Percentiles rank a stretch among this genome's conserved stretches.
phyloP scores from a whole-genome alignment of 257 asterid species.

The Gynochthodes officinalis region DNA sequence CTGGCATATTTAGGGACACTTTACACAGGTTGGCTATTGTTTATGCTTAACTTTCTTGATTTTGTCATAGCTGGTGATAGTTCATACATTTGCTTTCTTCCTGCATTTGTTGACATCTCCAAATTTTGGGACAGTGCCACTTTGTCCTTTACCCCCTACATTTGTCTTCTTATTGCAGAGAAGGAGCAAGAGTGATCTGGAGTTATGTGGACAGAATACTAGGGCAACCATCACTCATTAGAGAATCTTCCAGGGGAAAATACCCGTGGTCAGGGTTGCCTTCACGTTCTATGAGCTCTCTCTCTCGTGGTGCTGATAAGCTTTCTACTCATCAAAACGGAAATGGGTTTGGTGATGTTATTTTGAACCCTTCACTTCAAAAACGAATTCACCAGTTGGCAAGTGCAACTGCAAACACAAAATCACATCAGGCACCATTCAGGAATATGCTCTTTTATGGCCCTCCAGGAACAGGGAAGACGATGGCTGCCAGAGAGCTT shows the following conservation, averaged over 20 bases:
- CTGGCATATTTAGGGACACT: neutral
- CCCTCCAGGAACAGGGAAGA: conserved; percentile 98
- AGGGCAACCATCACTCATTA: conserved; percentile 93
- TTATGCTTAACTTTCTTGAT: neutral
- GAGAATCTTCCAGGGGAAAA: conserved; percentile 94
- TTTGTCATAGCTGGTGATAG: neutral
- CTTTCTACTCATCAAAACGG: conserved; percentile 39
- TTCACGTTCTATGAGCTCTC: conserved; percentile 47
- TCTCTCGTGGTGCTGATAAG: conserved; percentile 43
- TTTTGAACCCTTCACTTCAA: conserved; percentile 81
- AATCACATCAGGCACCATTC: conserved; percentile 87
- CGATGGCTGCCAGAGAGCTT: conserved; percentile 98
- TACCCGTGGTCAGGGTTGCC: conserved; percentile 92
- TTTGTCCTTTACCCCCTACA: neutral
- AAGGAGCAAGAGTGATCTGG: conserved; percentile 95
- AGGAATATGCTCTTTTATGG: conserved; percentile 95
- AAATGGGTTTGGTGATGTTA: conserved; percentile 76
- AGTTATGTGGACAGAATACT: conserved; percentile 89
- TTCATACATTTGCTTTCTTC: neutral
- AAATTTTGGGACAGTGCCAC: neutral
- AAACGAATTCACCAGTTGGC: conserved; percentile 78
- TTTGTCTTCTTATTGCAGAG: conserved; percentile 48
- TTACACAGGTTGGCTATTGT: neutral
- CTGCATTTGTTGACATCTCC: neutral
- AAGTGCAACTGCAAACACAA: conserved; percentile 81